phyloP scores from a whole-genome alignment of 2,329 filamentous ascomycete species.

The Aspergillus persii region DNA sequence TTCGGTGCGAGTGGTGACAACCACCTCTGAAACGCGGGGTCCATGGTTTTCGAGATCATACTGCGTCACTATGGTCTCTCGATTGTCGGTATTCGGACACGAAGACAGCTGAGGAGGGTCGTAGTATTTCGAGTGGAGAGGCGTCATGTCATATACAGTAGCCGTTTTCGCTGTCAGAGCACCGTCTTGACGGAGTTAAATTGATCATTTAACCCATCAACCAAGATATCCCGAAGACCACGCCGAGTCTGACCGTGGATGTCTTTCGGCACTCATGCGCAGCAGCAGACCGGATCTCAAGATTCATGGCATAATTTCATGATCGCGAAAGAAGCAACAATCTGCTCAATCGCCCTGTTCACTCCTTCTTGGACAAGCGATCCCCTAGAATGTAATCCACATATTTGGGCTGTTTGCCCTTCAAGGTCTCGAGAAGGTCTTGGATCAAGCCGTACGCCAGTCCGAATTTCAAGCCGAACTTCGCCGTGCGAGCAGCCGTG shows the following conservation, averaged over 20 bases:
- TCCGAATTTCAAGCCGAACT: constrained; percentile 74
- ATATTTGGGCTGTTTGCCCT: constrained; percentile 72
- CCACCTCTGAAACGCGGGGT: background rate
- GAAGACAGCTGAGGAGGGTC: background rate
- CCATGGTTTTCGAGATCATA: background rate
- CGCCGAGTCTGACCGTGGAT: background rate
- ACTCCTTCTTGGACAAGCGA: constrained; percentile 27
- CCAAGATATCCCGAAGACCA: background rate
- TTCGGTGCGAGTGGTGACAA: background rate
- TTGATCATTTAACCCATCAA: background rate
- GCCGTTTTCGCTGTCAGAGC: background rate
- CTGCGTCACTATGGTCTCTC: background rate
- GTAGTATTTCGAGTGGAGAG: background rate
- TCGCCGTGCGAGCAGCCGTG: constrained; percentile 73
- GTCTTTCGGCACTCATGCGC: background rate
- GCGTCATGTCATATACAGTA: background rate
- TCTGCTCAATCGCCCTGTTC: constrained; percentile 15
- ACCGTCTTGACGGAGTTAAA: background rate
- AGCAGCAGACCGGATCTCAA: background rate
- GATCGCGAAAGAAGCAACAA: background rate
- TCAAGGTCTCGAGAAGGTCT: constrained; percentile 67
- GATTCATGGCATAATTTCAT: background rate
- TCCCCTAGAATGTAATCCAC: constrained; percentile 63
- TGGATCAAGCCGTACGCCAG: constrained; percentile 77
- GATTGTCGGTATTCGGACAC: background rate